Evolutionary conservation across 176 grass and related monocot species (phyloP).

Genomic region (Aegilops bicornis): DNA sequence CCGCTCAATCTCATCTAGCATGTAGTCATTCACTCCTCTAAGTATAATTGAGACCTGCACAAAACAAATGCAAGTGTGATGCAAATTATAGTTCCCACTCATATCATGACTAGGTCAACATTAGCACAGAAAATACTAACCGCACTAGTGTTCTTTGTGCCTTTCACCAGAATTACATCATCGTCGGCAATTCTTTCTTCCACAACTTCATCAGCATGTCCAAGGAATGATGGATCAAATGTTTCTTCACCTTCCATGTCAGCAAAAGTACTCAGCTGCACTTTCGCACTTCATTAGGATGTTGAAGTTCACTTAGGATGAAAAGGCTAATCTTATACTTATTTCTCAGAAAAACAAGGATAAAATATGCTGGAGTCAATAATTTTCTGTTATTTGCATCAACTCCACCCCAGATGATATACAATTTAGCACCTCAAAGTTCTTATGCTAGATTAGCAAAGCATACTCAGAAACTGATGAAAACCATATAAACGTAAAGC

Average conservation of each 20-base stretch:
- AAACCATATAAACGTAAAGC: not conserved
- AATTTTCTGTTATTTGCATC: conserved; percentile 38
- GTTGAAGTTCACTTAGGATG: conserved; percentile 28
- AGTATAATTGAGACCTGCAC: conserved; percentile 83
- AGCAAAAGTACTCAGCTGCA: conserved; percentile 87
- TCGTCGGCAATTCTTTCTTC: conserved; percentile 84
- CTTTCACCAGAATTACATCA: conserved; percentile 91
- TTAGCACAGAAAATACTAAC: conserved; percentile 46
- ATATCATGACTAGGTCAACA: not conserved
- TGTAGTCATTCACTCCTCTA: conserved; percentile 90
- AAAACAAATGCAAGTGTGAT: conserved; percentile 8
- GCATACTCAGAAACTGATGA: not conserved
- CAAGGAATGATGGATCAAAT: conserved; percentile 84
- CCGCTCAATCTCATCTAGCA: conserved; percentile 91
- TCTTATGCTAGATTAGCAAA: not conserved
- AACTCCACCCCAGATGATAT: conserved; percentile 3
- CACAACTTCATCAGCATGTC: conserved; percentile 73
- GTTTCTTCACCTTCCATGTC: conserved; percentile 99
- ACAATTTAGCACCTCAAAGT: not conserved
- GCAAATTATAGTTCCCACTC: not conserved
- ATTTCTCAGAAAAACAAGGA: conserved; percentile 15
- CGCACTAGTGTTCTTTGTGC: conserved; percentile 80
- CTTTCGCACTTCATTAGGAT: not conserved
- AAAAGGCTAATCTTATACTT: conserved; percentile 39
- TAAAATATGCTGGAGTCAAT: conserved; percentile 34